Base-by-base conservation (phyloP, 129 eudicot genomes). In the Escallonia herrerae region DNA sequence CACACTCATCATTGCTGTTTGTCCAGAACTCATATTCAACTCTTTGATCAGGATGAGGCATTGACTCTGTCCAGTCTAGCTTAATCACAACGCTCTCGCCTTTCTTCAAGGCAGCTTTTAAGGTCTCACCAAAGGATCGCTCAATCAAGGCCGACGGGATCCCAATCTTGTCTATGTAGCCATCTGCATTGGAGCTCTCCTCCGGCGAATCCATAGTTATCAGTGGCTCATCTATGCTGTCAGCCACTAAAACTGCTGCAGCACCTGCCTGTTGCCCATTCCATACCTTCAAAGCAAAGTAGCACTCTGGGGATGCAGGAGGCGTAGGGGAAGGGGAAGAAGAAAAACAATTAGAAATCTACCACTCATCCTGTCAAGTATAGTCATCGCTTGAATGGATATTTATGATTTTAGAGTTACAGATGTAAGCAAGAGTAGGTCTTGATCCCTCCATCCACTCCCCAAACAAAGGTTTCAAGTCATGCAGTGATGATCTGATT, bases 121-220 rank as follows among this genome's bases (percentile, higher is more conserved):
- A 50, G 55, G 85, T 40, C 40, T 89, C 86, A 58, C 83, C 95
- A 33, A 94, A 83, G 15, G 91, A 68, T 33, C 40, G 64, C 0
- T 82, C 78, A 65, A 94, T 80, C 0, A 94, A 63, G 22, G 87
- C 87, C 7, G 99, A 94, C 5, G 99, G 99, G 63, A 94, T 86
- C 2, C 61, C 71, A 46, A 94, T 82, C 63, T 86, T 84, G 39
- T 94, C 99, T 38, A 94, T 76, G 83, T 81, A 94, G 56, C 77
- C 90, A 60, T 83, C 87, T 52, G 96, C 93, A 37, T 69, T 81
- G 13, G 91, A 50, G 75, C 82, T 83, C 56, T 77, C 88, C 52
- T 89, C 97, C 0, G 96, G 99, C n/a, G 99, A 89, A 65, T 89
- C 97, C 99, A 94, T 94, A 15, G 99, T 94, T 71, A 94, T 73